These are phyloP conservation scores for Letharia lupina DNA, from an alignment of 495 filamentous ascomycete genomes.

Conservation along the genomic window DNA sequence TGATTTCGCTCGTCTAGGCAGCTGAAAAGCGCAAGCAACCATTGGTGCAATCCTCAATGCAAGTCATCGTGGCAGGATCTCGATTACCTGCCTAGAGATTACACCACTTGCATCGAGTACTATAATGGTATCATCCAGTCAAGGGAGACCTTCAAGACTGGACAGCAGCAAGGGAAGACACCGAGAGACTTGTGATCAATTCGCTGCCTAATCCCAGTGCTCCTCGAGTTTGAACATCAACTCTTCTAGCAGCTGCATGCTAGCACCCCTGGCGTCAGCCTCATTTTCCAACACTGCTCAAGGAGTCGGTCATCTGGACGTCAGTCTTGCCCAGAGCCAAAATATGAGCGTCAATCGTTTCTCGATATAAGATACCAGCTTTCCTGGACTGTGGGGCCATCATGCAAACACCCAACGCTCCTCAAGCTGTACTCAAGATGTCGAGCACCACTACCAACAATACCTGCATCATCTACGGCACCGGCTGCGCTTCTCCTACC, in stretches of 20 bases:
- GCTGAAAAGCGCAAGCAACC: not conserved
- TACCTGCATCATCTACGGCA: slow-evolving; percentile 17
- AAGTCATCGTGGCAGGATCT: not conserved
- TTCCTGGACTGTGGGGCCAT: not conserved
- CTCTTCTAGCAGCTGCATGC: not conserved
- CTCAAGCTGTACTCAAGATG: slow-evolving; percentile 13
- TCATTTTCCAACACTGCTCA: not conserved
- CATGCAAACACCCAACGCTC: slow-evolving; percentile 11
- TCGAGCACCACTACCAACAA: slow-evolving; percentile 13
- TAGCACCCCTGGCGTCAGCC: not conserved
- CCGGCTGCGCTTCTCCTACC: slow-evolving; percentile 17
- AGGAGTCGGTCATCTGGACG: slow-evolving; percentile 3
- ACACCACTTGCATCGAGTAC: not conserved
- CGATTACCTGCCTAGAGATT: not conserved
- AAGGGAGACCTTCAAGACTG: not conserved
- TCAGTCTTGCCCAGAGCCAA: not conserved
- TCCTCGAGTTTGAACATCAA: no score
- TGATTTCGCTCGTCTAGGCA: not conserved
- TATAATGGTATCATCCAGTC: not conserved
- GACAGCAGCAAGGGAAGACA: not conserved
- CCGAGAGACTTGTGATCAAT: not conserved
- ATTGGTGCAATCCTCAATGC: not conserved
- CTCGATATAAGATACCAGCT: not conserved
- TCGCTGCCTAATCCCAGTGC: not conserved
- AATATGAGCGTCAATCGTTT: not conserved